Evolutionary conservation across 371 early-diverging fungal genomes (phyloP).

Genomic region (Mortierella sp.): DNA sequence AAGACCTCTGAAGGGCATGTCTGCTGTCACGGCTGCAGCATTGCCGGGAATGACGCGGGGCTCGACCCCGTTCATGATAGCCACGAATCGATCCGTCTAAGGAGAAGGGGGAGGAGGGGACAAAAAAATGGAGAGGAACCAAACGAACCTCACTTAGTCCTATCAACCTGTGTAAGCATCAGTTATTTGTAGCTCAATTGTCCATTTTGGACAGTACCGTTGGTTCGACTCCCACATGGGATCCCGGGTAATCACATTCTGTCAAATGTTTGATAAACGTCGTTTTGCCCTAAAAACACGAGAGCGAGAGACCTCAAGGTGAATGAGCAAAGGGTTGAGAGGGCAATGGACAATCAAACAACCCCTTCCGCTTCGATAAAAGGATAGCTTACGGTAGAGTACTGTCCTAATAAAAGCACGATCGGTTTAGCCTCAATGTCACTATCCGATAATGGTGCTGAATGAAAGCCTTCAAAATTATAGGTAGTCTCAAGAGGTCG

Average conservation of each 20-base stretch:
- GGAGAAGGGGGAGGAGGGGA: not conserved
- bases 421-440: slow-evolving; percentile 89
- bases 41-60: slow-evolving; percentile 86
- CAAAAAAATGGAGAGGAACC: not conserved
- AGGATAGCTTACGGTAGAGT: slow-evolving; percentile 78
- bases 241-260: slow-evolving; percentile 83
- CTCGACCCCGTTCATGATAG: slow-evolving; percentile 82
- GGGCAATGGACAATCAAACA: too few species aligned
- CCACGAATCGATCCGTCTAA: slow-evolving; percentile 85
- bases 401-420: slow-evolving; percentile 86
- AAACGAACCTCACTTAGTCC: not conserved
- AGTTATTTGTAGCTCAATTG: too few species aligned
- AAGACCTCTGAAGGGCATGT: slow-evolving; percentile 83
- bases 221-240: slow-evolving; percentile 90
- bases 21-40: slow-evolving; percentile 87
- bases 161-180: too few species aligned
- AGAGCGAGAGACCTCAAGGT: not conserved
- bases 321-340: not conserved
- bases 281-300: slow-evolving; percentile 72
- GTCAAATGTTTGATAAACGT: slow-evolving; percentile 88
- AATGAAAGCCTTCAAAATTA: slow-evolving; percentile 85
- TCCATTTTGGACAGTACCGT: slow-evolving; percentile 54
- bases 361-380: too few species aligned
- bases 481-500: slow-evolving; percentile 78
- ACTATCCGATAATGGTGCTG: slow-evolving; percentile 78